Conservation (phyloP, 176 grass and related monocot genomes). For the Alopecurus myosuroides region DNA sequence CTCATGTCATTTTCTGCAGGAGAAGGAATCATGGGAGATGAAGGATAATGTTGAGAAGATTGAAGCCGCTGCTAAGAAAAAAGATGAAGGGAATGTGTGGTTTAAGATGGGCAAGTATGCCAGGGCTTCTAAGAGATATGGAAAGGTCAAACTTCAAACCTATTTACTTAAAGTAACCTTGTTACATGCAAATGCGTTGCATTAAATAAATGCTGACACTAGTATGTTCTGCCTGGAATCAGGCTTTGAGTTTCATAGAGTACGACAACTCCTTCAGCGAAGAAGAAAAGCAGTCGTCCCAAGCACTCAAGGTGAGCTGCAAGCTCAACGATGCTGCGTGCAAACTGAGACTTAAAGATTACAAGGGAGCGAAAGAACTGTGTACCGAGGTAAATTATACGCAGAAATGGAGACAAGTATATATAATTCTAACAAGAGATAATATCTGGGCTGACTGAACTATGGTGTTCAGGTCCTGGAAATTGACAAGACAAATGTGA, state of each 20-base stretch:
- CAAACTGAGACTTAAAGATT: conserved; percentile 74
- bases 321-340: conserved; percentile 88
- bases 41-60: conserved; percentile 70
- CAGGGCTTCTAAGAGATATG: conserved; percentile 80
- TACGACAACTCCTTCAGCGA: conserved; percentile 73
- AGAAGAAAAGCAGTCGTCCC: conserved; percentile 64
- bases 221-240: not conserved
- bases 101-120: conserved; percentile 72
- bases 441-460: conserved; percentile 4
- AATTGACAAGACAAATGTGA: conserved; percentile 66
- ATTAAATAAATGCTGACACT: not conserved
- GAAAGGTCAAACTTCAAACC: conserved; percentile 38
- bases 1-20: conserved; percentile 20
- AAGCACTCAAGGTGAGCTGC: conserved; percentile 67
- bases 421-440: not conserved
- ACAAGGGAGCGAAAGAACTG: conserved; percentile 72
- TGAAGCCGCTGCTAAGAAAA: conserved; percentile 71
- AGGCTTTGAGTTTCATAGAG: conserved; percentile 66
- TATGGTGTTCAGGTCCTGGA: conserved; percentile 61
- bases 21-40: conserved; percentile 81
- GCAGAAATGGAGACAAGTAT: not conserved
- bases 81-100: conserved; percentile 79
- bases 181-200: not conserved
- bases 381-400: conserved; percentile 55
- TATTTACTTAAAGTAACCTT: not conserved